Base-by-base conservation (phyloP, 2,329 filamentous ascomycete species). In the Talaromyces islandicus region DNA sequence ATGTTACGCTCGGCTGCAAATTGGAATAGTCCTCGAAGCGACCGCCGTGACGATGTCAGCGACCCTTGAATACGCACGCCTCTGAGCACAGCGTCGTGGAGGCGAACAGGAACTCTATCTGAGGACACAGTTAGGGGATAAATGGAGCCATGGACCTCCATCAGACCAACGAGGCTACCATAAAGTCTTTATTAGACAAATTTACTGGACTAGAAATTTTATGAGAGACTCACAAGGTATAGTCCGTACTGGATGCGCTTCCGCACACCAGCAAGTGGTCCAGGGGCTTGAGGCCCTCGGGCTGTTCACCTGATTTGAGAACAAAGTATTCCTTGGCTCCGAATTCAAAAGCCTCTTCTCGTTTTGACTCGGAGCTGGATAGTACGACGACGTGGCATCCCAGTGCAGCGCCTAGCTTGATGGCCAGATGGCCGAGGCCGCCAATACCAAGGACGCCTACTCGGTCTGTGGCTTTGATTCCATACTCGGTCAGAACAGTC, bases 401-500 rank as follows among this genome's bases (percentile, higher is more conserved):
- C 1, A 92, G 78, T 0, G 88, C 88, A 63, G 83, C 83, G 0
- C 88, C 85, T 69, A 83, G 89, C 64, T 90, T 80, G 24, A 92
- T 73, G 0, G 83, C 89, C 63, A 91, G 85, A 67, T 92, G 88
- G 0, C 88, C 0, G 17, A 91, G 77, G 0, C 88, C 88, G 27
- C 89, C 89, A 9, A 91, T 77, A 4, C 89, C 88, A n/a, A 90
- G 78, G 53, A 92, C 83, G 0, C 83, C 89, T 0, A 92, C 87
- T 7, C 76, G 80, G 71, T 88, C 88, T 1, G 87, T 88, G 0
- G 87, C 84, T 2, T 85, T 85, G 7, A 90, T 85, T 60, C 67
- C 67, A 46, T 72, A 85, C 30, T 30, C 27, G 25, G 82, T 83
- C 6, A 92, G 74, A 0, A 88, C 87, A 1, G 81, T 82, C 71